phyloP scores from a whole-genome alignment of 2,329 filamentous ascomycete genomes.

The Pleoardoris graminearum region DNA sequence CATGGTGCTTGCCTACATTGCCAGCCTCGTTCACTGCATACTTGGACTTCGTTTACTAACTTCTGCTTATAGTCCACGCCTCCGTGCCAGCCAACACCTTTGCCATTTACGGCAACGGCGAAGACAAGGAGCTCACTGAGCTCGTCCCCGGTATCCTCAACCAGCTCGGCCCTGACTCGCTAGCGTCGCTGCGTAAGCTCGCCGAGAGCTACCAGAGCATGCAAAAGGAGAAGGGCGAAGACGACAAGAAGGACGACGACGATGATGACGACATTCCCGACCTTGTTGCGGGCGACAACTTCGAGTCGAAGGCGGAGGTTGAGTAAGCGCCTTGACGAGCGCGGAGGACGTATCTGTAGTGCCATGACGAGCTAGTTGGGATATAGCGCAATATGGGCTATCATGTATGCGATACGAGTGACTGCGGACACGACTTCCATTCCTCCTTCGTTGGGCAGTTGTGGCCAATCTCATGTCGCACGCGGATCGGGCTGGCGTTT shows the following conservation, averaged over 20 bases:
- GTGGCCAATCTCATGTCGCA: constrained; percentile 33
- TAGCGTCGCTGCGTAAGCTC: constrained; percentile 95
- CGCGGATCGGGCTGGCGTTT: constrained; percentile 41
- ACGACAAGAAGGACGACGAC: constrained; percentile 68
- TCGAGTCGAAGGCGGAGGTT: constrained; percentile 84
- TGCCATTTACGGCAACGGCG: constrained; percentile 97
- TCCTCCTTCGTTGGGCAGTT: constrained; percentile 29
- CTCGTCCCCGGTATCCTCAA: constrained; percentile 99
- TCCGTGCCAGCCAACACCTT: constrained; percentile 98
- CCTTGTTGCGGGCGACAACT: constrained; percentile 95
- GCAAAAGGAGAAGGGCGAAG: constrained; percentile 87
- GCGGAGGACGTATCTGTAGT: constrained; percentile 22
- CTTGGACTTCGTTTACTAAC: constrained; percentile 13
- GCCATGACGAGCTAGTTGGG: constrained; percentile 22
- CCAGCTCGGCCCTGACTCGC: constrained; percentile 97
- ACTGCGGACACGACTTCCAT: constrained; percentile 20
- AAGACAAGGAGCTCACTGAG: constrained; percentile 99
- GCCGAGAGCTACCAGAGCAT: constrained; percentile 99
- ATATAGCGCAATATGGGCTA: constrained; percentile 17
- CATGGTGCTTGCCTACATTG: neutral
- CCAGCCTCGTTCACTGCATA: no score
- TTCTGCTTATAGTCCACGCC: constrained; percentile 73
- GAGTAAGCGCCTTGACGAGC: constrained; percentile 62
- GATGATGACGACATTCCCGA: constrained; percentile 90
- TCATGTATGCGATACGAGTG: constrained; percentile 29